Evolutionary conservation across 2,329 filamentous ascomycete species (phyloP), one percentile per base, ranked within the genome.

Genomic region (Phialophora tarda): DNA sequence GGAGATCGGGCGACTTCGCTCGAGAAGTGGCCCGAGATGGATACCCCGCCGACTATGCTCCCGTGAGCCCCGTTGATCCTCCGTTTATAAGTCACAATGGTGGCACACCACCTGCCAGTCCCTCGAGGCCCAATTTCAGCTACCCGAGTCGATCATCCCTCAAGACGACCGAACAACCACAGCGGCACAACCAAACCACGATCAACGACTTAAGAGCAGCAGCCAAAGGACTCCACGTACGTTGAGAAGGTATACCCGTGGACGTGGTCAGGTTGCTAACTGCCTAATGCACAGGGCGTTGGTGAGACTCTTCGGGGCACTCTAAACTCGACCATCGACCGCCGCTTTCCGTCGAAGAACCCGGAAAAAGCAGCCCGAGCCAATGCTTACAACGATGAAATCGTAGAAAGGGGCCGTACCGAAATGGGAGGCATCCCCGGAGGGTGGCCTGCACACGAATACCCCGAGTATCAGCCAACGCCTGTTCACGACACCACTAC

Each of bases 241-340:
- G 69, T 60, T 26, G 23, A 7, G 10, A 48, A 23, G 32, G 32
- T 17, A 12, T 4, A 12, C 32, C 23, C n/a, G 23, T 11, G 28
- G 21, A 26, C 21, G 47, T 53, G 24, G 12, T n/a, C 17, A 47
- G 17, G 34, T 11, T 24, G 4, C 47, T 66, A 24, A 66, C 41
- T 26, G 14, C 10, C 8, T 44, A 28, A 12, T 30, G 17, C 14
- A 34, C 28, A 72, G 71, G 71, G 71, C 6, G 69, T 72, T 3
- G 71, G 70, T 7, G 71, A 73, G 51, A 73, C 71, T n/a, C 62
- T 72, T 17, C 66, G 71, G 14, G 71, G 71, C 28, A 72, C 70
- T 3, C 57, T 72, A 12, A 71, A 66, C 47, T 65, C 57, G n/a
- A 62, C 65, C 8, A 65, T 71, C 30, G 71, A 73, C 62, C 58